These are phyloP conservation scores for Trichocladium antarcticum DNA, from an alignment of 495 filamentous ascomycete genomes.

Conservation along the genomic window DNA sequence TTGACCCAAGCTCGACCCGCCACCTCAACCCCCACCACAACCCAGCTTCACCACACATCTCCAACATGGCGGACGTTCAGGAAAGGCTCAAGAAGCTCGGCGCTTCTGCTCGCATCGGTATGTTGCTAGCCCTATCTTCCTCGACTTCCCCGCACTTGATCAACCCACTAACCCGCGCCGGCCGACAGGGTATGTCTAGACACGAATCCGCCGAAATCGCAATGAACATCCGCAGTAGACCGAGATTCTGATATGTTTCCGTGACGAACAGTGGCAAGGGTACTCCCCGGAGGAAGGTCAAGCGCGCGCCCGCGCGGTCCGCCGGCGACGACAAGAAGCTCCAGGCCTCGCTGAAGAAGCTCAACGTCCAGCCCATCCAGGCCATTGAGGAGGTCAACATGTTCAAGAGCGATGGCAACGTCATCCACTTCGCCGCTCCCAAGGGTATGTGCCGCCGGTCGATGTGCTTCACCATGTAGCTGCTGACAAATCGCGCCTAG, in stretches of 20 bases:
- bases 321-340: constrained; percentile 99
- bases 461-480: too few species aligned
- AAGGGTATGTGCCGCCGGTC: constrained; percentile 80
- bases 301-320: constrained; percentile 87
- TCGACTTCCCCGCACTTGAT: constrained; percentile 4
- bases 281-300: constrained; percentile 92
- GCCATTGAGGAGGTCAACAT: constrained; percentile 99
- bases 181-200: constrained; percentile 20
- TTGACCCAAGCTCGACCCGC: constrained; percentile 11
- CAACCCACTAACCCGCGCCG: constrained; percentile 15
- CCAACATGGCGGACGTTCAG: constrained; percentile 54
- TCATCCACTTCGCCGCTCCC: constrained; percentile 95
- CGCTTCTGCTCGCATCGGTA: constrained; percentile 66
- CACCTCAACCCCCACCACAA: constrained; percentile 16
- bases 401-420: constrained; percentile 99
- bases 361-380: constrained; percentile 95
- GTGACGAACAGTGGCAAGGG: constrained; percentile 72
- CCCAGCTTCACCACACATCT: constrained; percentile 6
- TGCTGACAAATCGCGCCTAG: constrained; percentile 36
- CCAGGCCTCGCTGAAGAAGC: constrained; percentile 85
- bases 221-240: neutral
- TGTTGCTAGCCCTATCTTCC: constrained; percentile 27
- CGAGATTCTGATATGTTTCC: constrained; percentile 19
- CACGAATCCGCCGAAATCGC: neutral
- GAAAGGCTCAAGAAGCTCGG: constrained; percentile 69